Evolutionary conservation across 2,329 filamentous ascomycete species (phyloP), one percentile per base, ranked within the genome.

Genomic region (Colletotrichum tanaceti): DNA sequence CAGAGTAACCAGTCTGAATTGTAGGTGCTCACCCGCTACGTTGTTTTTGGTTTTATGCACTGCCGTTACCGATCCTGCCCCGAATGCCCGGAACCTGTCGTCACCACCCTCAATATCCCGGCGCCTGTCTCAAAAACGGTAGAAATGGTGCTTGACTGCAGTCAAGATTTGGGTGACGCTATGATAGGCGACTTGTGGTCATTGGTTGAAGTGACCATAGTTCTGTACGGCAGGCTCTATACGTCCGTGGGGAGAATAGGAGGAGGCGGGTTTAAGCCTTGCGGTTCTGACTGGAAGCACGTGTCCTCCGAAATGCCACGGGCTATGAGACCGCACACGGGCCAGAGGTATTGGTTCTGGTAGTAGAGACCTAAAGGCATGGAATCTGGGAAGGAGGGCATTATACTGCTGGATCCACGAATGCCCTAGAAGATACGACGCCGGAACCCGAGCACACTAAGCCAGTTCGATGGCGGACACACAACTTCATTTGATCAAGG

Each of bases 1-100:
- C 59, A 68, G 60, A 64, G 28, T 43, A 75, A 75, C 68, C 83
- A 84, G 75, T 75, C 80, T 75, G 87, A 89, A 65, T 81, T 79
- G 84, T 86, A 82, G 77, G 83, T 83, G 46, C 32, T 57, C 32
- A 59, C 60, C 54, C 22, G 20, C 39, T 65, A n/a, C 54, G 35
- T 38, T 55, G 28, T 47, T 11, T 32, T 32, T 35, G 6, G 39
- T 49, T 32, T 43, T 24, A 7, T 41, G 38, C 38, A 32, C 11
- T 4, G 4, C 22, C n/a, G 49, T 49, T 20, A 7, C 32, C 47
- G 32, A 50, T 35, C 6, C 35, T 20, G n/a, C 41, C 10, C 4
- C 54, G 22, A 65, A 32, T 14, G 22, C 54, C 35, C 38, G 18
- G 16, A 22, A 55, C 14, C 20, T 4, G 3, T 11, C 11, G 5